Evolutionary conservation across 2,329 filamentous ascomycete species (phyloP).

Genomic region (Aureobasidium sp.): DNA sequence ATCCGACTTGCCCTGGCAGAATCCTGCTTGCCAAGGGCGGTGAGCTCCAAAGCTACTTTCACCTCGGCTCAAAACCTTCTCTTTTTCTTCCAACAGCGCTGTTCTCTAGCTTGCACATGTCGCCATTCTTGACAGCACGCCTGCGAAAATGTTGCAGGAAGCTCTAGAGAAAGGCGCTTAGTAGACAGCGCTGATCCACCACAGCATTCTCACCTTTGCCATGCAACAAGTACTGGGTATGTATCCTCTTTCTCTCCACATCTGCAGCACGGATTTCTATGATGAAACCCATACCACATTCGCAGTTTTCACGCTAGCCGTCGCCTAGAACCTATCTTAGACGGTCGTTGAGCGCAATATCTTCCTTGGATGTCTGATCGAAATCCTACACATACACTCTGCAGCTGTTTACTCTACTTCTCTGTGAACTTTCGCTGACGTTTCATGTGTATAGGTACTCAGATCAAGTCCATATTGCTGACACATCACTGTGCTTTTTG

Average conservation of each 20-base stretch:
- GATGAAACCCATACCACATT: conserved; percentile 74
- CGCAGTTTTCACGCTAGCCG: conserved; percentile 73
- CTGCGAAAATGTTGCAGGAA: neutral
- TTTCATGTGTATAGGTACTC: neutral
- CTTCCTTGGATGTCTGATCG: conserved; percentile 37
- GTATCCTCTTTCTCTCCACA: neutral
- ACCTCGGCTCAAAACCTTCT: neutral
- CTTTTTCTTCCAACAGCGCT: conserved; percentile 2
- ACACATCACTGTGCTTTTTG: neutral
- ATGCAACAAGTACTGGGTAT: neutral
- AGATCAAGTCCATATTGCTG: neutral
- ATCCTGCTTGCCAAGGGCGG: neutral
- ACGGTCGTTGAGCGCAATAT: conserved; percentile 32
- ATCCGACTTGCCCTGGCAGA: neutral
- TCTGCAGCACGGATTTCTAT: conserved; percentile 34
- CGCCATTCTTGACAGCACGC: neutral
- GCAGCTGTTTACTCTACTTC: neutral
- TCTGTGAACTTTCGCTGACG: neutral
- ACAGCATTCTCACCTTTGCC: neutral
- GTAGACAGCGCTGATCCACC: too few relatives aligned
- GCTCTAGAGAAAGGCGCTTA: neutral
- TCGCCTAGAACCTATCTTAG: conserved; percentile 34
- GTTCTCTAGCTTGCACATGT: neutral
- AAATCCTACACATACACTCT: neutral
- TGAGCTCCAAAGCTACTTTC: neutral